These are phyloP conservation scores for Ustanciosporium gigantosporum DNA, from an alignment of 1,284 basidiomycete genomes.

Conservation along the genomic window DNA sequence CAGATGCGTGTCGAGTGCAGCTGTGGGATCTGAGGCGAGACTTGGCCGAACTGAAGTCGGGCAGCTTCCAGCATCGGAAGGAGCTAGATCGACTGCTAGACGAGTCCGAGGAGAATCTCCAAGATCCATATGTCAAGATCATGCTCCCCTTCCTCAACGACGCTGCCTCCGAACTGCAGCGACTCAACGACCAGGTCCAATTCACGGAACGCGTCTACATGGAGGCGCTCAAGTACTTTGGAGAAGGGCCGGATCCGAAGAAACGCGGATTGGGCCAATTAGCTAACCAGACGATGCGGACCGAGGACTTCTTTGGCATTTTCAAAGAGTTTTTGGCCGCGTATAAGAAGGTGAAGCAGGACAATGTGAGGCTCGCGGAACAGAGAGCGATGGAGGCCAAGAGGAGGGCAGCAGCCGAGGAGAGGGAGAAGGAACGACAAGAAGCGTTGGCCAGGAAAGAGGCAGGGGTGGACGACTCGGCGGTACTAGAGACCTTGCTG, in stretches of 20 bases:
- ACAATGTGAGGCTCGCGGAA: conserved; percentile 55
- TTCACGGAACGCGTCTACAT: conserved; percentile 54
- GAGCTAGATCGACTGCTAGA: conserved; percentile 57
- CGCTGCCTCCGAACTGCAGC: conserved; percentile 39
- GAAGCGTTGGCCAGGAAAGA: conserved; percentile 55
- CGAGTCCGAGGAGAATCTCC: conserved; percentile 52
- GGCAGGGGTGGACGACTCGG: conserved; percentile 56
- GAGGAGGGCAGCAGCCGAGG: conserved; percentile 54
- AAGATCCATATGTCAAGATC: conserved; percentile 58
- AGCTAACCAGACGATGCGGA: conserved; percentile 53
- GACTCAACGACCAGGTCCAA: conserved; percentile 56
- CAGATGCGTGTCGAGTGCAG: conserved; percentile 80
- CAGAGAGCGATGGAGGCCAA: conserved; percentile 56
- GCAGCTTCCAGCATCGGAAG: conserved; percentile 55
- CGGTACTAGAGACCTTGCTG: conserved; percentile 58
- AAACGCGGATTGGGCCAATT: conserved; percentile 50
- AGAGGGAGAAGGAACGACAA: conserved; percentile 52
- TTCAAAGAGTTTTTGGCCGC: conserved; percentile 58
- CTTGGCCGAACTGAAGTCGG: conserved; percentile 59
- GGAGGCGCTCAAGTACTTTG: conserved; percentile 59
- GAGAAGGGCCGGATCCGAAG: conserved; percentile 58
- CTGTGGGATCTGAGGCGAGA: conserved; percentile 57
- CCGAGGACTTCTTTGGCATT: conserved; percentile 61
- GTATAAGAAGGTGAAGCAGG: conserved; percentile 58
- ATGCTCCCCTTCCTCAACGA: conserved; percentile 60